Evolutionary conservation across 2,329 filamentous ascomycete species (phyloP).

Genomic region (Leptodontidium sp.): DNA sequence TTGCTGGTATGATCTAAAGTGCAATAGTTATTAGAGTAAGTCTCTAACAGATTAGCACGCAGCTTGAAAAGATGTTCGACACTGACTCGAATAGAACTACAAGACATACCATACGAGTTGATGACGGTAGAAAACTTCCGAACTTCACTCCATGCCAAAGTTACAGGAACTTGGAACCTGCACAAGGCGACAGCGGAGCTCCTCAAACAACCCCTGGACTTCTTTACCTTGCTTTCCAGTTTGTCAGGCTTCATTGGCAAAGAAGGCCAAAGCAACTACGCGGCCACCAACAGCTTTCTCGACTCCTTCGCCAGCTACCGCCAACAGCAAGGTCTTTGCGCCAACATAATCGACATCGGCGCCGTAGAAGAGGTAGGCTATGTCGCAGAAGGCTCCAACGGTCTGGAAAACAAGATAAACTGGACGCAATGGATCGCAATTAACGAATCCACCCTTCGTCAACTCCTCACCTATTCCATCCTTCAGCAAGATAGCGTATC

Average conservation of each 20-base stretch:
- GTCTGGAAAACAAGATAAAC: too few relatives aligned
- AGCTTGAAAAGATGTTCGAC: slow-evolving; percentile 29
- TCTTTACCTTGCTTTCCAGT: slow-evolving; percentile 52
- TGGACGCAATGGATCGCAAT: too few relatives aligned
- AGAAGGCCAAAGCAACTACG: slow-evolving; percentile 55
- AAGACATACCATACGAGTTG: slow-evolving; percentile 18
- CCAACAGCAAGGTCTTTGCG: slow-evolving; percentile 50
- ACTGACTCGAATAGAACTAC: slow-evolving; percentile 30
- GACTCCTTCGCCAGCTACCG: slow-evolving; percentile 53
- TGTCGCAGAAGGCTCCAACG: too few relatives aligned
- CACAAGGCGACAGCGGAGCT: slow-evolving; percentile 34
- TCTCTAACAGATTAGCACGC: too few relatives aligned
- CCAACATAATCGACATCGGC: slow-evolving; percentile 60
- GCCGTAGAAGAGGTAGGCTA: slow-evolving; percentile 54
- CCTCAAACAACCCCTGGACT: slow-evolving; percentile 48
- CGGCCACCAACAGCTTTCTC: slow-evolving; percentile 58
- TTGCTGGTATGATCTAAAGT: too few relatives aligned
- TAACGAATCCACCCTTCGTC: too few relatives aligned
- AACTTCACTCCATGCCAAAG: slow-evolving; percentile 24
- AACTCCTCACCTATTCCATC: too few relatives aligned
- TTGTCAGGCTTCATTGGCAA: slow-evolving; percentile 48
- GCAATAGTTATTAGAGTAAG: too few relatives aligned
- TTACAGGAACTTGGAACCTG: slow-evolving; percentile 39
- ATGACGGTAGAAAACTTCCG: slow-evolving; percentile 33
- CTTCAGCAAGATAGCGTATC: too few relatives aligned